A percentile compares a stretch with the other conserved stretches of the same genome.
Conservation (phyloP, 2,329 filamentous ascomycete species). For the Pseudocercospora fuligena region DNA sequence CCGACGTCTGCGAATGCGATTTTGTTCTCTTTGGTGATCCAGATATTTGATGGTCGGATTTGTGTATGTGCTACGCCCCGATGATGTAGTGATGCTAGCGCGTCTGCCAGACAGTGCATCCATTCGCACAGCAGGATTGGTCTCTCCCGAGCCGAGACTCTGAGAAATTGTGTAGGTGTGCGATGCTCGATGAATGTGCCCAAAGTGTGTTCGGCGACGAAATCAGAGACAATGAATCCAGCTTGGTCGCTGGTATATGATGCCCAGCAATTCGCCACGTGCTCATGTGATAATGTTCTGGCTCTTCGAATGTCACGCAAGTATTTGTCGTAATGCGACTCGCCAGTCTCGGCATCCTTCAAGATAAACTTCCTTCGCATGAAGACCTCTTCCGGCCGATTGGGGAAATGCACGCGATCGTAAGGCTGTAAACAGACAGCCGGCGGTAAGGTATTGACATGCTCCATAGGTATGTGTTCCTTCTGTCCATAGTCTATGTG, state of each 20-base stretch:
- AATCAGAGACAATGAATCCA: conserved; percentile 70
- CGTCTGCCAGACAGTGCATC: conserved; percentile 74
- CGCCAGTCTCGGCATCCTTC: conserved; percentile 35
- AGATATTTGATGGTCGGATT: conserved; percentile 72
- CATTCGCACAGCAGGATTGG: conserved; percentile 69
- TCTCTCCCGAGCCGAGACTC: conserved; percentile 63
- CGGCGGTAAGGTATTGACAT: conserved; percentile 63
- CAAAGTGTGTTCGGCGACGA: conserved; percentile 68
- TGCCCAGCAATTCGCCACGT: conserved; percentile 72
- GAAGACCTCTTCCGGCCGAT: conserved; percentile 60
- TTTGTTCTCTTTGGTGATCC: conserved; percentile 67
- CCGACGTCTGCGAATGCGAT: conserved; percentile 70
- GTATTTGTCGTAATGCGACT: conserved; percentile 54
- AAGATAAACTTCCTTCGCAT: conserved; percentile 41
- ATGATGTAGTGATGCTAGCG: conserved; percentile 69
- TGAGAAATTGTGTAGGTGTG: conserved; percentile 66
- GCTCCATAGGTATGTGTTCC: conserved; percentile 72
- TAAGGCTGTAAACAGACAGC: conserved; percentile 53
- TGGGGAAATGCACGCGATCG: conserved; percentile 69
- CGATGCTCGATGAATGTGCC: conserved; percentile 68
- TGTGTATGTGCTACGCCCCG: conserved; percentile 68
- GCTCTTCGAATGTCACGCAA: conserved; percentile 64
- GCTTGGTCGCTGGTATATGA: conserved; percentile 69
- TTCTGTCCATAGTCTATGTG: conserved; percentile 68
- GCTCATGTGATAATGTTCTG: conserved; percentile 65